Percentiles rank a stretch among this genome's conserved stretches.
These are phyloP conservation scores for Lecanicillium sp. DNA, from an alignment of 2,329 filamentous ascomycete species.

Conservation along the genomic window DNA sequence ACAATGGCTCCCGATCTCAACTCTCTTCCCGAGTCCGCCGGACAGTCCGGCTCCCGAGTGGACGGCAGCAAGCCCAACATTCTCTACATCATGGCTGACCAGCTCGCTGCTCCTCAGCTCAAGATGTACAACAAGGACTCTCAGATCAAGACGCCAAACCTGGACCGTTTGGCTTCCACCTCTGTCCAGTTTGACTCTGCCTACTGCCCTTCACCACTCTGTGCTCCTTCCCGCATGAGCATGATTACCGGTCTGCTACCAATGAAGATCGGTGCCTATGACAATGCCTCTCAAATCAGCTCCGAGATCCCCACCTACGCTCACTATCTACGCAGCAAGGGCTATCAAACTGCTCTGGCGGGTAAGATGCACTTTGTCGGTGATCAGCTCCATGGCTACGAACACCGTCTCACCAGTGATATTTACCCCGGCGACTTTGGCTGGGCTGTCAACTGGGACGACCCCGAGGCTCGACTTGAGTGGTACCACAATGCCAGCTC, in stretches of 20 bases:
- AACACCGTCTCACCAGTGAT: conserved; percentile 85
- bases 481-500: conserved; percentile 97
- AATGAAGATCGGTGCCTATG: conserved; percentile 84
- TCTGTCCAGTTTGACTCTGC: conserved; percentile 89
- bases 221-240: conserved; percentile 86
- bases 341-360: conserved; percentile 83
- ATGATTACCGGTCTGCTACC: conserved; percentile 90
- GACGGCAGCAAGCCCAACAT: conserved; percentile 30
- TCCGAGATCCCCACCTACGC: conserved; percentile 86
- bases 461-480: conserved; percentile 75
- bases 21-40: conserved; percentile 46
- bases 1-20: conserved; percentile 68
- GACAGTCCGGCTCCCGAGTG: conserved; percentile 12
- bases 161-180: conserved; percentile 71
- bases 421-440: conserved; percentile 94
- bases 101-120: conserved; percentile 81
- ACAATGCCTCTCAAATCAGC: conserved; percentile 79
- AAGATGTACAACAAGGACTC: conserved; percentile 87
- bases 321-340: conserved; percentile 76
- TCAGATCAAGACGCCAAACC: conserved; percentile 84
- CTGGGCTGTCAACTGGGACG: conserved; percentile 94
- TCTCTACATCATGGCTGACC: conserved; percentile 90
- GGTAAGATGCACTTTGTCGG: conserved; percentile 98
- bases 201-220: conserved; percentile 89
- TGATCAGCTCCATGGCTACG: conserved; percentile 89